Base-by-base conservation (phyloP, 2,329 filamentous ascomycete genomes). In the Paracoccidioides lutzii region DNA sequence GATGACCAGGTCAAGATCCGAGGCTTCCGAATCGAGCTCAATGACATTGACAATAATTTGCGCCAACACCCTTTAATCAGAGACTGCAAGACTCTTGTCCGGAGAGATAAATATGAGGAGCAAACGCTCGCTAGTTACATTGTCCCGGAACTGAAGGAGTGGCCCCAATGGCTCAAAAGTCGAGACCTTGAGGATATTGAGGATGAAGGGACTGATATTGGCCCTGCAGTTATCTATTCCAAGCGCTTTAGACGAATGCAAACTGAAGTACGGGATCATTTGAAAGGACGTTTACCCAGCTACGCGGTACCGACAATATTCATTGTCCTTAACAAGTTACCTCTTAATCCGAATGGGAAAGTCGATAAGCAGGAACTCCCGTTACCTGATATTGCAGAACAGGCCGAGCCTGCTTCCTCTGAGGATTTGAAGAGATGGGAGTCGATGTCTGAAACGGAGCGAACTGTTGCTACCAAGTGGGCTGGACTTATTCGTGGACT, bases 1-100 rank as follows among this genome's bases (percentile, higher is more conserved):
- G 91, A 97, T 66, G 81, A 85, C 62, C 91, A 97, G 68, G 88
- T 96, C 74, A 98, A 97, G 76, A 91, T 97, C 61, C 85, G 93
- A 58, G 91, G 91, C 1, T 97, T 96, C 78, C 81, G 91, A 59
- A 95, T 98, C 62, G 93, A 98, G 73, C 82, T 97, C 48, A 86
- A 85, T 60, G 93, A 97, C 62, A 96, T 97, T 62, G 90, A 97
- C 69, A 86, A 78, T 44, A 85, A 95, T 68, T 74, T 96, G 49
- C 86, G 82, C 54, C 79, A 83, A 46, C 81, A 88, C 71, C 82
- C 81, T 0, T 73, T 94, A 30, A 81, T 97, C 30, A 80, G 88
- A 43, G 91, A 97, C 61, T 89, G 87, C 70, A 84, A 88, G 62
- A 97, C 91, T 0, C 74, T 97, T 2, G 82, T 97, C 3, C 81